Evolutionary conservation across 2,329 filamentous ascomycete species (phyloP), one percentile per base, ranked within the genome.

Genomic region (Venturia pyrina): DNA sequence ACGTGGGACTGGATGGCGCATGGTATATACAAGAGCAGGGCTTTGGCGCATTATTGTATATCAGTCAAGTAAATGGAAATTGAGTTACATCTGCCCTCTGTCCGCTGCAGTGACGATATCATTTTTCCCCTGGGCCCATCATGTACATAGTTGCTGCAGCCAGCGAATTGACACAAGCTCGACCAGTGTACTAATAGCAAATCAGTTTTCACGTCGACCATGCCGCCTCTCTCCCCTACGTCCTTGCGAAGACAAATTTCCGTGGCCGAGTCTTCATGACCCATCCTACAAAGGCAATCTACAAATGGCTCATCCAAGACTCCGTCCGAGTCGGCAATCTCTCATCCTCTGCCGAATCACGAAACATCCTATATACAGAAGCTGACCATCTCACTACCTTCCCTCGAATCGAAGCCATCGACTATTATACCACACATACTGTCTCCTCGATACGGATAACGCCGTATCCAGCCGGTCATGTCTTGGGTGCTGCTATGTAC

Each of bases 231-330:
- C 81, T 99, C 60, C 95, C 95, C 57, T 99, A 98, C 75, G 95
- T 99, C 67, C 85, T 99, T 69, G 90, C 93, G 69, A 99, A 99
- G 80, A 98, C 95, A 46, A 97, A 97, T 77, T 99, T 99, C 81
- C 89, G 90, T 70, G 95, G 95, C 62, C 87, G 93, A 28, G 93
- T 98, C 68, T 98, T 97, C 80, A 99, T 98, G 93, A 99, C 95
- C 63, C 95, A 99, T 80, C 92, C 95, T 1, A 99, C 95, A 60
- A 98, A 99, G 77, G 95, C 95, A 71, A 99, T 99, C 75, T 99
- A 99, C 84, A 98, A 98, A 79, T 98, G 95, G 93, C 86, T 98
- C 63, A 97, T 98, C 69, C 92, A 96, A 77, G 95, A 99, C 78
- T 96, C 92, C 70, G 91, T 99, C 57, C 88, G 95, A 67, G 93